Evolutionary conservation across 805 yeast species (phyloP), one percentile per base, ranked within the genome.

Genomic region (Debaryomyces hansenii): DNA sequence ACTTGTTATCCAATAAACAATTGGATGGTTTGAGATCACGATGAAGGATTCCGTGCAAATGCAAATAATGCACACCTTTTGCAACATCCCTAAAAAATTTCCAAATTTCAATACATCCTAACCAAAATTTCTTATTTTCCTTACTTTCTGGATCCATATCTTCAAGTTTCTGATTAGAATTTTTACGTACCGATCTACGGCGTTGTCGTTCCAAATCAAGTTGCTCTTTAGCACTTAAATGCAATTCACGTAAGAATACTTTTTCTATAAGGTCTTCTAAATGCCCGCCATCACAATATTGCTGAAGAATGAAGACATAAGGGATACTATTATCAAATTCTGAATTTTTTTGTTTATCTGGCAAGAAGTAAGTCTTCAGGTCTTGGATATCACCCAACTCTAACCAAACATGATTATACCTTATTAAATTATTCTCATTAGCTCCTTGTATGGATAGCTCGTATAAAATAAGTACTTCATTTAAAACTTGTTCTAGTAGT

Each of bases 341-440:
- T 6, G 42, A 11, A 20, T 41, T 32, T 4, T 48, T 51, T 3
- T 37, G 24, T 4, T 37, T 27, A 32, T 31, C 36, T 0, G 60
- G 50, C 6, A 69, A 39, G 31, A 66, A 51, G 38, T 57, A 64
- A 0, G 72, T 55, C 12, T 50, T 44, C 67, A 35, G 85, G 74
- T 46, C 84, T 68, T 55, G 74, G 63, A 31, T 85, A 81, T 64
- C 66, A 2, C 42, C 86, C 57, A 84, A 72, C 58, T 90, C 97
- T 28, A 90, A 63, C 97, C 97, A 90, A 20, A 90, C 96, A 64
- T 90, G 97, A 58, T 90, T 90, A 60, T 90, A 90, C 16, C 86
- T 79, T 21, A 90, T 88, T 54, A 90, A 74, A 61, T 90, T 86
- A 47, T 68, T 65, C 40, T 68, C 74, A 40, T 38, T 78, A 70